phyloP scores from a whole-genome alignment of 139 green algal genomes.

The Chlamydomonas schloesseri region DNA sequence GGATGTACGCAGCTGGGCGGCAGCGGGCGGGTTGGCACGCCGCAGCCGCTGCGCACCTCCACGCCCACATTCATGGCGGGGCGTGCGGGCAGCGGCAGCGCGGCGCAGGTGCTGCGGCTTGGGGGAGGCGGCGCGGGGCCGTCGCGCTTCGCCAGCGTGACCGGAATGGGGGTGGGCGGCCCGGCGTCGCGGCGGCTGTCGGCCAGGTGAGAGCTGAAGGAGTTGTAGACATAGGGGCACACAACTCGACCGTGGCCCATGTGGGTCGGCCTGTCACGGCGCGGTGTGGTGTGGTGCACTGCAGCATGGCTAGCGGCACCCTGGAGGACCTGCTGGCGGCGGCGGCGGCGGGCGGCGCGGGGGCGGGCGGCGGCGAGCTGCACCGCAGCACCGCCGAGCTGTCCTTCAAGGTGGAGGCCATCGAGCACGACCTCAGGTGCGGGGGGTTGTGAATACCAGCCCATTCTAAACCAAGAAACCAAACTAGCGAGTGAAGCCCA shows the following conservation, averaged over 20 bases:
- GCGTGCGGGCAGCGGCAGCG: not conserved
- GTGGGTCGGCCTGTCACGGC: too few species aligned
- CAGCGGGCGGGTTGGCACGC: not conserved
- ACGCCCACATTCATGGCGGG: not conserved
- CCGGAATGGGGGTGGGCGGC: not conserved
- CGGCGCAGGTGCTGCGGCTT: conserved; percentile 10
- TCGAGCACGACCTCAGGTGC: conserved; percentile 48
- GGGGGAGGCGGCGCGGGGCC: not conserved
- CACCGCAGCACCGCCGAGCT: conserved; percentile 36
- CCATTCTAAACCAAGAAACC: too few species aligned
- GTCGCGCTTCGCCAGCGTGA: not conserved
- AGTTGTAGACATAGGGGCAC: too few species aligned
- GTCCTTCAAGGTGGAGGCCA: conserved; percentile 27
- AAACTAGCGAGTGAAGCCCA: too few species aligned
- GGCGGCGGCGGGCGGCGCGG: not conserved
- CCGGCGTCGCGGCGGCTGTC: too few species aligned
- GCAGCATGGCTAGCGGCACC: not conserved
- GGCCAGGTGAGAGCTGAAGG: too few species aligned
- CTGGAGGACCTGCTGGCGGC: conserved; percentile 35
- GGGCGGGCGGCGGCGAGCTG: conserved; percentile 14
- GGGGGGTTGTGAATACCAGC: not conserved
- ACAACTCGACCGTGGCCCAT: too few species aligned
- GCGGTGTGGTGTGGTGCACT: too few species aligned
- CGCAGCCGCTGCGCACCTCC: not conserved
- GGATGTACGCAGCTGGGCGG: not conserved